Base-by-base conservation (phyloP, 2,329 filamentous ascomycete genomes). In the Hypomyces perniciosus region DNA sequence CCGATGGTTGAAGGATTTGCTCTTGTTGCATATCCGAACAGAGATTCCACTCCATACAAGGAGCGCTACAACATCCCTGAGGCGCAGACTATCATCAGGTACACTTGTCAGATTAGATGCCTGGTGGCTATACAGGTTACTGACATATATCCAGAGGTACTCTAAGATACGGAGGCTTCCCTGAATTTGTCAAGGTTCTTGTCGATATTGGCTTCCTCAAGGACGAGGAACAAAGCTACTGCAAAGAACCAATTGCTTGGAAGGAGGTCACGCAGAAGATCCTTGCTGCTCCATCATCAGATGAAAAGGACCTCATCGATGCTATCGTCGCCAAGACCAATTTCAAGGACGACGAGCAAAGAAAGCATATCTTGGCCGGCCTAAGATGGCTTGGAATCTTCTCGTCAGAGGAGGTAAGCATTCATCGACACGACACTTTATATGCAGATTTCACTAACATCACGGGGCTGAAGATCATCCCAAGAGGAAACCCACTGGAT, bases 1-100 rank as follows among this genome's bases (percentile, higher is more conserved):
- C 27, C n/a, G 5, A 6, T 35, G 12, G 33, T 5, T 4, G 7
- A 4, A 39, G 50, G 89, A 53, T 96, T 84, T 68, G 85, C 86
- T 46, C 92, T 95, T 62, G 90, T 96, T 59, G 90, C 86, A 39
- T 97, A 97, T 73, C 87, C 88, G 52, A 97, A 97, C 82, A 80
- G 91, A 61, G 91, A 97, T 72, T 91, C 85, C 20, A 93, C 88
- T 12, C 78, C 81, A 7, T 97, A 93, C 82, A 85, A 83, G 65
- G 85, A 95, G 77, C 83, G 88, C 56, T 96, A 96, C 80, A 73
- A 82, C 70, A 96, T 96, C 64, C 90, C 91, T 46, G 92, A 97
- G 75, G 90, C 89, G 10, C 87, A 95, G 71, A 96, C 88, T 46
- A 82, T 96, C 62, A 77, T 96, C 67, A 81, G 90, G 46, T 46